Percentiles rank a stretch among this genome's conserved stretches.
These are phyloP conservation scores for Hymenoscyphus scutula DNA, from an alignment of 2,329 filamentous ascomycete genomes.

Conservation along the genomic window DNA sequence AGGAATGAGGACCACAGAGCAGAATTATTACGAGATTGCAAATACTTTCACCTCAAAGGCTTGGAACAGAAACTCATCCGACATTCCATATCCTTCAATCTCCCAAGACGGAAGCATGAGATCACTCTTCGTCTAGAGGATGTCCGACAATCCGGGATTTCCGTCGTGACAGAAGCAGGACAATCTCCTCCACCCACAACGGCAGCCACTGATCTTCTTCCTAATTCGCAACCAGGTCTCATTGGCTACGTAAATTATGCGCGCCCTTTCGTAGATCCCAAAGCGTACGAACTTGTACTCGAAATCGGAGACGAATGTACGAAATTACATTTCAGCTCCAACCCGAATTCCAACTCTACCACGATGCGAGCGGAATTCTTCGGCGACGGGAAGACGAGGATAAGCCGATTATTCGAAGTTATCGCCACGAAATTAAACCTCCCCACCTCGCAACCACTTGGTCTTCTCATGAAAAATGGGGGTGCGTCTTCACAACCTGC, in stretches of 20 bases:
- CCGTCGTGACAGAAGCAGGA: constrained; percentile 52
- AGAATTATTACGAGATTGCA: constrained; percentile 77
- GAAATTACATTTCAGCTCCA: constrained; percentile 47
- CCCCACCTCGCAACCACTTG: constrained; percentile 58
- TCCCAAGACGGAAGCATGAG: constrained; percentile 64
- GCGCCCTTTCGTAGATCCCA: constrained; percentile 80
- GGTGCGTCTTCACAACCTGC: constrained; percentile 59
- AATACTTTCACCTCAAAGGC: constrained; percentile 90
- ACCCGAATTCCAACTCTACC: constrained; percentile 12
- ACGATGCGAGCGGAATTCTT: constrained; percentile 69
- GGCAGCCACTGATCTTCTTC: constrained; percentile 24
- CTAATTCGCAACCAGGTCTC: constrained; percentile 14
- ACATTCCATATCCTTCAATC: constrained; percentile 73
- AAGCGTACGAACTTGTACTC: constrained; percentile 69
- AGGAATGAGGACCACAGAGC: constrained; percentile 72
- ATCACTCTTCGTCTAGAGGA: constrained; percentile 81
- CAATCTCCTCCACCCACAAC: constrained; percentile 28
- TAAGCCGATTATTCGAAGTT: constrained; percentile 74
- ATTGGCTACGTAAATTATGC: constrained; percentile 71
- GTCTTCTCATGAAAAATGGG: constrained; percentile 65
- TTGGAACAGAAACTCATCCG: constrained; percentile 84
- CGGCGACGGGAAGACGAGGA: constrained; percentile 64
- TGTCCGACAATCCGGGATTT: constrained; percentile 82
- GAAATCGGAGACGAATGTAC: constrained; percentile 73
- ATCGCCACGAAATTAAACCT: constrained; percentile 78